phyloP scores from a whole-genome alignment of 2,329 filamentous ascomycete species.

The Camillea tinctor region DNA sequence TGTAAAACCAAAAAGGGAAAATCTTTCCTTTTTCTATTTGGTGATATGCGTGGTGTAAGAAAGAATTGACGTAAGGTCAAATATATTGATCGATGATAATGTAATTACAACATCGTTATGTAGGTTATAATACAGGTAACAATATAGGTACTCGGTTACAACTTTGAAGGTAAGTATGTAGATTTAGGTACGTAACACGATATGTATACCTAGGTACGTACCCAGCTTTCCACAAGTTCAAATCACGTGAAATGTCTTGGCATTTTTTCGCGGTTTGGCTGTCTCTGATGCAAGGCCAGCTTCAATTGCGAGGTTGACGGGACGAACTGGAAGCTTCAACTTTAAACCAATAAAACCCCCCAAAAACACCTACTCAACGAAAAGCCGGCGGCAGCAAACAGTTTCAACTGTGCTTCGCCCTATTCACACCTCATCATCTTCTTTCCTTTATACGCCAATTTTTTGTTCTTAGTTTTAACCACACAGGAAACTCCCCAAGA shows the following conservation, averaged over 20 bases:
- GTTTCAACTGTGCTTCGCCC: slow-evolving; percentile 15
- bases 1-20: too few relatives aligned
- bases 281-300: neutral
- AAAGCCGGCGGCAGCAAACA: slow-evolving; percentile 20
- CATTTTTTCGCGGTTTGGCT: slow-evolving; percentile 4
- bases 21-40: too few relatives aligned
- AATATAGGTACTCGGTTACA: too few relatives aligned
- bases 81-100: too few relatives aligned
- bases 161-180: too few relatives aligned
- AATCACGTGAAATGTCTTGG: slow-evolving; percentile 9
- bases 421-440: slow-evolving; percentile 2
- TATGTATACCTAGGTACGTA: too few relatives aligned
- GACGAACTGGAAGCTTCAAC: slow-evolving; percentile 7
- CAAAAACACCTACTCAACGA: neutral
- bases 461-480: neutral
- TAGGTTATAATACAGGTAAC: too few relatives aligned
- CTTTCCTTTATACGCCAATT: neutral
- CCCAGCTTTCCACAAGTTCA: neutral
- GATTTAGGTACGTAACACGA: too few relatives aligned
- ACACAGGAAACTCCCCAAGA: slow-evolving; percentile 32
- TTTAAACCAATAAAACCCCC: neutral
- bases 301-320: slow-evolving; percentile 1
- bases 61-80: too few relatives aligned
- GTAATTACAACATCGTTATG: too few relatives aligned
- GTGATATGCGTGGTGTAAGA: too few relatives aligned